Conservation (phyloP, 108 stramenopile species). For the Conticribra guillardii region DNA sequence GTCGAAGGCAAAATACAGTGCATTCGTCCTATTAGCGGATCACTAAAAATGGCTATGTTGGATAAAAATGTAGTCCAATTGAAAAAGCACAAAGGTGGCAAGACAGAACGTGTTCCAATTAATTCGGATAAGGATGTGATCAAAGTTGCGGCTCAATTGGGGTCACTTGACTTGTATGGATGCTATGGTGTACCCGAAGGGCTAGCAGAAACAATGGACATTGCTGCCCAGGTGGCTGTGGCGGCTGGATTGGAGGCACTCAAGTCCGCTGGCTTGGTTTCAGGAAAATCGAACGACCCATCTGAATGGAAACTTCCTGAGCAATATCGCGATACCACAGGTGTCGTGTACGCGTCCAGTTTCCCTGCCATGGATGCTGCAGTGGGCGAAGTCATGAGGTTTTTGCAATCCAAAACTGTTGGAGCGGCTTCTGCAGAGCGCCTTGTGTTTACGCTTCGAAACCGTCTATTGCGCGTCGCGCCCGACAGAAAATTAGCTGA, state of each 20-base stretch:
- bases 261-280: conserved; percentile 92
- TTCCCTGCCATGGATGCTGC: conserved; percentile 98
- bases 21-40: conserved; percentile 74
- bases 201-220: conserved; percentile 95
- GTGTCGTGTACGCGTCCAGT: conserved; percentile 94
- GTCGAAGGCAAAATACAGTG: conserved; percentile 78
- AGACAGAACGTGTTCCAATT: conserved; percentile 59
- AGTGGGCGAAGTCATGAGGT: conserved; percentile 94
- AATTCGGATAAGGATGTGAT: conserved; percentile 67
- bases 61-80: conserved; percentile 95
- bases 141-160: conserved; percentile 90
- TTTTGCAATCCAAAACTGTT: conserved; percentile 87
- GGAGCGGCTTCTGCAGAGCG: conserved; percentile 77
- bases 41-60: conserved; percentile 73
- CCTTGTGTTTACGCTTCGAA: conserved; percentile 80
- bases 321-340: conserved; percentile 90
- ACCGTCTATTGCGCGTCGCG: conserved; percentile 73
- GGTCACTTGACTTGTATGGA: conserved; percentile 72
- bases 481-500: conserved; percentile 72
- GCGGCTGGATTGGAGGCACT: conserved; percentile 96
- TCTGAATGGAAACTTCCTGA: conserved; percentile 91
- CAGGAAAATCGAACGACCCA: conserved; percentile 74
- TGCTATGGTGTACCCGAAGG: conserved; percentile 89
- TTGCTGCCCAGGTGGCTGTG: conserved; percentile 94
- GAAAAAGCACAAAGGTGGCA: conserved; percentile 73